Conservation (phyloP, 2,329 filamentous ascomycete genomes). For the Periglandula ipomoeae region DNA sequence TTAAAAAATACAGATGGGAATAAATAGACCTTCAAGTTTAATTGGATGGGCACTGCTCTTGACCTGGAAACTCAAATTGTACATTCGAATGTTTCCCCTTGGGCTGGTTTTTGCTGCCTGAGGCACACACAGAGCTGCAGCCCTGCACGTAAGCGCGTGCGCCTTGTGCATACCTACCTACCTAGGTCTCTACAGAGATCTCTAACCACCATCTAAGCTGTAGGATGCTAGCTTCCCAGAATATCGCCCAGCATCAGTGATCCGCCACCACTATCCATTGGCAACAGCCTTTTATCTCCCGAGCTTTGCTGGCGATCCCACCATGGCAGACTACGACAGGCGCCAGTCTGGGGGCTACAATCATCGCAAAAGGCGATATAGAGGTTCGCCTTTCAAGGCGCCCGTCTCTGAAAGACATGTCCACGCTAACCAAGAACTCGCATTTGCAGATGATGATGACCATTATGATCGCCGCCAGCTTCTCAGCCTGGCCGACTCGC, state of each 20-base stretch:
- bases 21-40: no score
- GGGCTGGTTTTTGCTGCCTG: constrained; percentile 4
- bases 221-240: background rate
- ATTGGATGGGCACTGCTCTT: no score
- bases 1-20: no score
- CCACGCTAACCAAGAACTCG: constrained; percentile 4
- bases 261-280: background rate
- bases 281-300: background rate
- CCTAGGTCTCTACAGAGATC: no score
- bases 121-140: background rate
- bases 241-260: background rate
- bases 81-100: no score
- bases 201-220: no score
- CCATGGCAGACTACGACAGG: constrained; percentile 49
- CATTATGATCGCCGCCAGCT: constrained; percentile 73
- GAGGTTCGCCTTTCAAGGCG: constrained; percentile 48
- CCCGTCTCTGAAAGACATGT: background rate
- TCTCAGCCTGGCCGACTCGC: constrained; percentile 72
- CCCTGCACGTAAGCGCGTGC: background rate
- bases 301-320: background rate
- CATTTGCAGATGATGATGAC: constrained; percentile 55
- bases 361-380: constrained; percentile 67
- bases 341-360: constrained; percentile 44
- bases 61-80: no score
- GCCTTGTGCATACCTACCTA: no score